Evolutionary conservation across 441 rosid species (phyloP).

Genomic region (Brassica hybrid): DNA sequence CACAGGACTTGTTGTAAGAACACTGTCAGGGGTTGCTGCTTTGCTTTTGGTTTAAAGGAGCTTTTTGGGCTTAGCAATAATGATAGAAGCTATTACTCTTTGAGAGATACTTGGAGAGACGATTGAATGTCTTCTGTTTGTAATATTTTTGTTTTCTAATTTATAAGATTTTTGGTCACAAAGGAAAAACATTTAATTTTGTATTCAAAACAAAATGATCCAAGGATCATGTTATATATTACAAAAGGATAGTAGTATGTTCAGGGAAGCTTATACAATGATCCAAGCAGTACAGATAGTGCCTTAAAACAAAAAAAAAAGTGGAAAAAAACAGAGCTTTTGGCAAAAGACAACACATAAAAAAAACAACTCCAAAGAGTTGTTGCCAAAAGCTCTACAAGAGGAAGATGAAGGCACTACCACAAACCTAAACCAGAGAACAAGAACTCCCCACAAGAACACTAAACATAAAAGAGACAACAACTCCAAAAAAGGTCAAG

Average conservation of each 20-base stretch:
- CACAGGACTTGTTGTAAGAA: constrained; percentile 24
- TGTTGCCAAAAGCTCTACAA: constrained; percentile 45
- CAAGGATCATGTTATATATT: constrained; percentile 30
- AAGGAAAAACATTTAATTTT: constrained; percentile 15
- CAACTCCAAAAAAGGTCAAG: constrained; percentile 43
- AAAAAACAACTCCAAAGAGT: constrained; percentile 41
- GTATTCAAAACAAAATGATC: constrained; percentile 38
- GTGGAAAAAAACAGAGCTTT: constrained; percentile 43
- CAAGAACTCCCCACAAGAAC: constrained; percentile 39
- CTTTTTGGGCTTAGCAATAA: constrained; percentile 24
- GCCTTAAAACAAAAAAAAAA: constrained; percentile 28
- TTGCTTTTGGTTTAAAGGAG: constrained; percentile 31
- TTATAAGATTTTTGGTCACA: constrained; percentile 22
- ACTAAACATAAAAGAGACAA: constrained; percentile 29
- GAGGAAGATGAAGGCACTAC: constrained; percentile 32
- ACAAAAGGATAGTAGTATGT: constrained; percentile 31
- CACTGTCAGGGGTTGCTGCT: constrained; percentile 31
- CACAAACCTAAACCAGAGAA: constrained; percentile 32
- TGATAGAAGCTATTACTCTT: constrained; percentile 34
- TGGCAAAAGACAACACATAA: constrained; percentile 29
- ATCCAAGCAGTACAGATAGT: constrained; percentile 25
- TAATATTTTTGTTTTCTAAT: constrained; percentile 12
- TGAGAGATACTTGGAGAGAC: constrained; percentile 43
- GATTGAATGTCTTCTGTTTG: constrained; percentile 17
- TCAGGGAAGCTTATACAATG: constrained; percentile 35